Percentiles rank a stretch among this genome's conserved stretches.
These are phyloP conservation scores for Brassica hybrid DNA, from an alignment of 441 rosid species.

Conservation along the genomic window DNA sequence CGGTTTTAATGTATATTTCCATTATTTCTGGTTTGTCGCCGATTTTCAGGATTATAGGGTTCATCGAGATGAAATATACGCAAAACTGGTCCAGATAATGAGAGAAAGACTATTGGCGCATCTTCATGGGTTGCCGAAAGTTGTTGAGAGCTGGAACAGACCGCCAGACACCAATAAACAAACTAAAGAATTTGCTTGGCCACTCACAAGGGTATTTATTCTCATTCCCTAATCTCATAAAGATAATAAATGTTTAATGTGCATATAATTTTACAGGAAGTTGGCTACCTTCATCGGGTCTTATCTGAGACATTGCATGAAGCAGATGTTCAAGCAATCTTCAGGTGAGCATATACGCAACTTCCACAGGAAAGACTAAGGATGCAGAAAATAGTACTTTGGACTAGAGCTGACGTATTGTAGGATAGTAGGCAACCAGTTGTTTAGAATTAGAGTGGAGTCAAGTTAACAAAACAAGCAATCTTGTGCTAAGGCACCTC, in stretches of 20 bases:
- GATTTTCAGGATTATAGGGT: constrained; percentile 84
- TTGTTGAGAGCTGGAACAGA: constrained; percentile 93
- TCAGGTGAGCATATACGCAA: constrained; percentile 62
- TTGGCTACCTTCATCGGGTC: constrained; percentile 90
- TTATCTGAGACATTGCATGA: constrained; percentile 91
- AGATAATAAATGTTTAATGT: constrained; percentile 8
- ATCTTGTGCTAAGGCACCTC: no score
- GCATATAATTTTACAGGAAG: constrained; percentile 65
- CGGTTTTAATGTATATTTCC: neutral
- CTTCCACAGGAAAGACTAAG: no score
- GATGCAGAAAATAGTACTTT: no score
- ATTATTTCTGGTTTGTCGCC: constrained; percentile 7
- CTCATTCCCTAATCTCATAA: neutral
- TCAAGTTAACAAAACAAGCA: no score
- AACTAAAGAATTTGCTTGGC: constrained; percentile 90
- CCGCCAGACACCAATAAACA: constrained; percentile 77
- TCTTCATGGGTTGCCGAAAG: constrained; percentile 87
- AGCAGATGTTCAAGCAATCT: constrained; percentile 89
- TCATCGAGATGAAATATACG: constrained; percentile 98
- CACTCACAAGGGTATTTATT: constrained; percentile 79
- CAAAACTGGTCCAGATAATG: constrained; percentile 99
- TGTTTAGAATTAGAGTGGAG: no score
- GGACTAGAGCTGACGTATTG: no score
- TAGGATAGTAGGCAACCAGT: no score
- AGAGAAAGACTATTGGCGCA: constrained; percentile 92